Evolutionary conservation across 2,329 filamentous ascomycete species (phyloP), one percentile per base, ranked within the genome.

Genomic region (Rhynchosporium graminicola): DNA sequence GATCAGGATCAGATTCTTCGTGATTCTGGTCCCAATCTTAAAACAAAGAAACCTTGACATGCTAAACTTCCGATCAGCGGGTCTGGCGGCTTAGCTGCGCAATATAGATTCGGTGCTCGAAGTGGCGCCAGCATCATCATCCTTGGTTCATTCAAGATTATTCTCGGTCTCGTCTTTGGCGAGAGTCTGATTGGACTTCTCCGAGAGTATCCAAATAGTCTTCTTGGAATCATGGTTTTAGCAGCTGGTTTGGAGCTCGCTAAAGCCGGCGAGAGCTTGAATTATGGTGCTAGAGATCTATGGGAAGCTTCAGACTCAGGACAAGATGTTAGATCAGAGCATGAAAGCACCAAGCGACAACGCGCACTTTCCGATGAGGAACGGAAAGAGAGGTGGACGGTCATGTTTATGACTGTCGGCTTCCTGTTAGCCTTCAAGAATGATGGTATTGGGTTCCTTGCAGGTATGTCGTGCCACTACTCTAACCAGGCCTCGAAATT

Each of bases 371-470:
- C 82, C 1, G 87, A 92, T 15, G 79, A 84, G 57, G 90, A 95
- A 76, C 83, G 87, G 51, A 83, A 83, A 61, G 86, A 91, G 74
- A 82, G 92, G 62, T 97, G 91, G 90, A 90, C 87, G 28, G 88
- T 97, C 0, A 96, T 97, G 92, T 81, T 97, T 63, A 88, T 93
- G 65, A 98, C 94, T 0, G 86, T 91, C 8, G 92, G 90, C 0
- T 84, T 89, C 2, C 82, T 96, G 59, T 76, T 98, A 56, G 92
- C 91, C 0, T 97, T 96, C 71, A 89, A 87, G 74, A 98, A 97
- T 72, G 93, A 96, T 76, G 92, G 88, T 0, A 84, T 97, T 5
- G 94, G 94, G 0, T 97, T 97, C 70, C 64, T 90, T 13, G 91
- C 89, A 0, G 94, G 94, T 0, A 84, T 96, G 80, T 74, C 90